phyloP scores from a whole-genome alignment of 305 asterid species.

The Fraxinus xanthoxyloides region DNA sequence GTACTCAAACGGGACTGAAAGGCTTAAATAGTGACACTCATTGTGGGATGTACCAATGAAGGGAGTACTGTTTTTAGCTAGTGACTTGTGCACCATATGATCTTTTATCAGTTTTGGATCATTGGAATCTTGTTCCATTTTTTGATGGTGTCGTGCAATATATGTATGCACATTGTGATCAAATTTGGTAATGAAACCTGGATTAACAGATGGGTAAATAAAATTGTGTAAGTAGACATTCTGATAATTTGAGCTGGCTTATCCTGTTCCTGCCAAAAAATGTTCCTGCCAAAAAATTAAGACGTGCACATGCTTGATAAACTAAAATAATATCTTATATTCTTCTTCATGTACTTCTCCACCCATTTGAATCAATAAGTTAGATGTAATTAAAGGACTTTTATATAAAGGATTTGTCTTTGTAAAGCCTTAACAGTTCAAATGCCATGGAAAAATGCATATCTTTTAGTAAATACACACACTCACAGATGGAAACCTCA shows the following conservation, averaged over 20 bases:
- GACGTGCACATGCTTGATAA: not conserved
- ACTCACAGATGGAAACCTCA: not conserved
- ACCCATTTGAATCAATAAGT: not conserved
- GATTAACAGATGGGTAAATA: not conserved
- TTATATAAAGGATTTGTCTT: not conserved
- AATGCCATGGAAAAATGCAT: not conserved
- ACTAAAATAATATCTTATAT: not conserved
- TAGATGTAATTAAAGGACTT: not conserved
- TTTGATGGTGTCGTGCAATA: not conserved
- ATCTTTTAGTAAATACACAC: not conserved
- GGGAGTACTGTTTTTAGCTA: not conserved
- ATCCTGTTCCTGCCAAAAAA: not conserved
- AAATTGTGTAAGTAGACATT: not conserved
- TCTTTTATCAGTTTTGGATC: not conserved
- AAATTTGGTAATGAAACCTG: not conserved
- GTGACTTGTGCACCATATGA: not conserved
- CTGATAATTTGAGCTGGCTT: not conserved
- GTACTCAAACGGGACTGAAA: not conserved
- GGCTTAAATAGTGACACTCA: not conserved
- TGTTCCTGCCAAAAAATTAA: not conserved
- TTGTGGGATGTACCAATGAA: not conserved
- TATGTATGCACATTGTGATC: not conserved
- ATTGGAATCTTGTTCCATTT: not conserved
- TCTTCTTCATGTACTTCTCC: not conserved
- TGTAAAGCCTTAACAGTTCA: not conserved